Evolutionary conservation across 352 stramenopile species (phyloP), one percentile per base, ranked within the genome.

Genomic region (Phytophthora crassamura): DNA sequence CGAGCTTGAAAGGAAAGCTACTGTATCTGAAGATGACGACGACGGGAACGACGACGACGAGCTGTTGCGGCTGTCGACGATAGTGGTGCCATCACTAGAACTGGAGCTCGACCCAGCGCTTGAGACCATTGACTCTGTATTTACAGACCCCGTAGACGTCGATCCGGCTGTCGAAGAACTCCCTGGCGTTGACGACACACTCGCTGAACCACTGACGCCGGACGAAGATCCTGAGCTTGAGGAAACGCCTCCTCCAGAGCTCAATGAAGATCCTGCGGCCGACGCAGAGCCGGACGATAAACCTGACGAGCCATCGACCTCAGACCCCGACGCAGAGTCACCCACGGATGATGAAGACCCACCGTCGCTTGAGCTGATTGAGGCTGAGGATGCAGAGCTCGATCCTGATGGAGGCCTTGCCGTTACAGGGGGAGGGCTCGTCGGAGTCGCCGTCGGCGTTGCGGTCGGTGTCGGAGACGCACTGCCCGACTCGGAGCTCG

Each of bases 1-100:
- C 5, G 68, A 61, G n/a, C 53, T 65, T 58, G 63, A 72, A 33
- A 43, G 20, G 47, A 63, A 32, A 45, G 38, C 42, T 25, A 36
- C 45, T 61, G 51, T 42, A 25, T 58, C 47, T 15, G 52, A 62
- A 33, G 45, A 68, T 43, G 14, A 43, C 39, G 59, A 64, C 22
- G 59, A 55, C 43, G 43, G n/a, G 0, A 14, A 39, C 7, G 11
- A 50, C 18, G 42, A 50, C 16, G 16, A 50, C 16, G n/a, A 54
- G 12, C 46, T 63, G 54, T 9, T 59, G 47, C 33, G 65, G 34
- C 36, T 46, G n/a, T 8, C 56, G 22, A 22, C 25, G 18, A 6
- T 22, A 43, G 38, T 42, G 11, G 10, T 14, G 7, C 30, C 36
- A 39, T 39, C 14, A 30, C 7, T 49, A 36, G 58, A 72, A n/a